A percentile compares a stretch with the other conserved stretches of the same genome.
Evolutionary conservation across 2,329 filamentous ascomycete species (phyloP).

Genomic region (Chrysoporthe deuterocubensis): DNA sequence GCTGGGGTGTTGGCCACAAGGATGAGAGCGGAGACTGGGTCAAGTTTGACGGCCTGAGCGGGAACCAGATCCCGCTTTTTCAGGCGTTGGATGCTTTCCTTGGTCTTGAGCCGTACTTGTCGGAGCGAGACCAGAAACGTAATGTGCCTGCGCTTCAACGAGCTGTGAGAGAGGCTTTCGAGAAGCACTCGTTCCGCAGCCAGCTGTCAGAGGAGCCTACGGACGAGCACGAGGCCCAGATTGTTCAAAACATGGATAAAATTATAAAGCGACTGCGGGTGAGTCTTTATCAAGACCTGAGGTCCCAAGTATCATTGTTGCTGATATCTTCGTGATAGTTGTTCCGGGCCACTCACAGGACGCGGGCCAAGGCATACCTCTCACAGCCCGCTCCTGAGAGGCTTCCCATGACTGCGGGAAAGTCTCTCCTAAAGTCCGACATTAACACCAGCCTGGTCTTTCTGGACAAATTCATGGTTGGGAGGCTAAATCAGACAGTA

Average conservation of each 20-base stretch:
- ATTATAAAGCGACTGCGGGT: slow-evolving; percentile 40
- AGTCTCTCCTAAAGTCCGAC: slow-evolving; percentile 35
- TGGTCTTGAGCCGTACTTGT: slow-evolving; percentile 39
- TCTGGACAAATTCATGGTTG: slow-evolving; percentile 33
- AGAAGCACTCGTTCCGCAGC: slow-evolving; percentile 33
- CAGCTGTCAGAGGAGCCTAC: slow-evolving; percentile 18
- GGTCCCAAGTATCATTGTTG: neutral
- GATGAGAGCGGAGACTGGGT: slow-evolving; percentile 32
- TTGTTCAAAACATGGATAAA: slow-evolving; percentile 34
- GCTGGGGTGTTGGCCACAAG: slow-evolving; percentile 40
- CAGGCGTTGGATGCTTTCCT: slow-evolving; percentile 43
- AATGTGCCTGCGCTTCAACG: slow-evolving; percentile 37
- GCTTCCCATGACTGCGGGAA: slow-evolving; percentile 42
- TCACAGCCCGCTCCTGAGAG: slow-evolving; percentile 39
- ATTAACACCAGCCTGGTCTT: slow-evolving; percentile 30
- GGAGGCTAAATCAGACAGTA: slow-evolving; percentile 31
- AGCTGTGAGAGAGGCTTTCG: slow-evolving; percentile 32
- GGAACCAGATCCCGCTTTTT: slow-evolving; percentile 42
- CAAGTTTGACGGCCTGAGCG: slow-evolving; percentile 41
- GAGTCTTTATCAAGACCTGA: slow-evolving; percentile 18
- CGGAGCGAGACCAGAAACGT: slow-evolving; percentile 28
- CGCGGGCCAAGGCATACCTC: slow-evolving; percentile 37
- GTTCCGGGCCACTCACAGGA: slow-evolving; percentile 39
- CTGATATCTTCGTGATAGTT: slow-evolving; percentile 25
- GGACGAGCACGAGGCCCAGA: slow-evolving; percentile 31